phyloP scores from a whole-genome alignment of 164 flowering plant genomes.

The Houttuynia cordata region DNA sequence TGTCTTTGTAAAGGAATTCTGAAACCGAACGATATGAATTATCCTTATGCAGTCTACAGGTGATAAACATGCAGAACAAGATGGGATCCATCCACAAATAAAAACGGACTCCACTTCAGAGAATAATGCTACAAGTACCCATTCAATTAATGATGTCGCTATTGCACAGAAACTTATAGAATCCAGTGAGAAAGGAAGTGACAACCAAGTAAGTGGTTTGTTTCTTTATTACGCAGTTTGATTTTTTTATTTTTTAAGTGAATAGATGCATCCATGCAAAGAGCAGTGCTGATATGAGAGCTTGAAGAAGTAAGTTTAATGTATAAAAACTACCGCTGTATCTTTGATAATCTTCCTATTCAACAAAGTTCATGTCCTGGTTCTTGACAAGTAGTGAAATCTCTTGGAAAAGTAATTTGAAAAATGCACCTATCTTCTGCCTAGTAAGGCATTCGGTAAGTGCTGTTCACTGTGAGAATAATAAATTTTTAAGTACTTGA shows the following conservation, averaged over 20 bases:
- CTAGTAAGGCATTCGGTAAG: too few relatives aligned
- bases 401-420: too few relatives aligned
- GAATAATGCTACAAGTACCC: constrained; percentile 42
- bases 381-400: too few relatives aligned
- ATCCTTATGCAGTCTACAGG: constrained; percentile 18
- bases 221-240: not conserved
- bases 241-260: not conserved
- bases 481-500: too few relatives aligned
- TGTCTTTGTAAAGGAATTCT: too few relatives aligned
- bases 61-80: constrained; percentile 13
- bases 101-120: constrained; percentile 37
- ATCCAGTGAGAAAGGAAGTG: constrained; percentile 57
- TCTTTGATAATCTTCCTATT: too few relatives aligned
- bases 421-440: too few relatives aligned
- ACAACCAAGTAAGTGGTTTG: constrained; percentile 57
- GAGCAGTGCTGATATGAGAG: too few relatives aligned
- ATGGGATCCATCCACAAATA: constrained; percentile 20
- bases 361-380: too few relatives aligned
- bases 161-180: constrained; percentile 27
- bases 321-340: too few relatives aligned
- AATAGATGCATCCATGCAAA: not conserved
- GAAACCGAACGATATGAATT: not conserved
- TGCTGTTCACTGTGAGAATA: too few relatives aligned
- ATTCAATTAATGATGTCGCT: constrained; percentile 33
- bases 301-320: too few relatives aligned